A percentile compares a stretch with the other conserved stretches of the same genome.
Conservation (phyloP, 2,329 filamentous ascomycete species). For the Trematosphaeria pertusa region DNA sequence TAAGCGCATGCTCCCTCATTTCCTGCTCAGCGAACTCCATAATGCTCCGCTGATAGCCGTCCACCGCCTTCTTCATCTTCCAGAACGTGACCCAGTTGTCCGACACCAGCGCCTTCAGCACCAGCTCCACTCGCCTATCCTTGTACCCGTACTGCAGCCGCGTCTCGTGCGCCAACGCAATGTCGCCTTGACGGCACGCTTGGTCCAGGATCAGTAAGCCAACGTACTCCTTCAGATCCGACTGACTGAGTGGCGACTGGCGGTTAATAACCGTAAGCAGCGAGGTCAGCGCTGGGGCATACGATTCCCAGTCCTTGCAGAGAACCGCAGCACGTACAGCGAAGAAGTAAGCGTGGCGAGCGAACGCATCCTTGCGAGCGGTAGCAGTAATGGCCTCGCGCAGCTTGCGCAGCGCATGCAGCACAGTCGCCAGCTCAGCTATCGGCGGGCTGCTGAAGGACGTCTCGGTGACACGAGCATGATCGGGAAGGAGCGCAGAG, state of each 20-base stretch:
- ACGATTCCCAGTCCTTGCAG: conserved; percentile 82
- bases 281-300: conserved; percentile 84
- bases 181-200: conserved; percentile 80
- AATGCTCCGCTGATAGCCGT: conserved; percentile 79
- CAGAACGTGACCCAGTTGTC: conserved; percentile 87
- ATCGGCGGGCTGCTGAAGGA: conserved; percentile 37
- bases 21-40: conserved; percentile 81
- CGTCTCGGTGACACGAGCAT: conserved; percentile 31
- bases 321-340: conserved; percentile 85
- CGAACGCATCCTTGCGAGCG: conserved; percentile 77
- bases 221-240: conserved; percentile 80
- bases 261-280: conserved; percentile 76
- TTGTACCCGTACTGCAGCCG: conserved; percentile 66
- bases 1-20: conserved; percentile 79
- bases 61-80: conserved; percentile 72
- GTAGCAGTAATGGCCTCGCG: conserved; percentile 87
- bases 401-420: conserved; percentile 88
- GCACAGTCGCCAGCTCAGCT: conserved; percentile 72
- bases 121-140: conserved; percentile 72
- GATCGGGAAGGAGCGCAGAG: conserved; percentile 18
- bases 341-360: conserved; percentile 90
- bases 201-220: conserved; percentile 86
- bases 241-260: conserved; percentile 69
- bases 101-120: conserved; percentile 74
- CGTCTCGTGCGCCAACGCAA: conserved; percentile 75